Base-by-base conservation (phyloP, 805 yeast genomes). In the Saturnispora serradocipensis region DNA sequence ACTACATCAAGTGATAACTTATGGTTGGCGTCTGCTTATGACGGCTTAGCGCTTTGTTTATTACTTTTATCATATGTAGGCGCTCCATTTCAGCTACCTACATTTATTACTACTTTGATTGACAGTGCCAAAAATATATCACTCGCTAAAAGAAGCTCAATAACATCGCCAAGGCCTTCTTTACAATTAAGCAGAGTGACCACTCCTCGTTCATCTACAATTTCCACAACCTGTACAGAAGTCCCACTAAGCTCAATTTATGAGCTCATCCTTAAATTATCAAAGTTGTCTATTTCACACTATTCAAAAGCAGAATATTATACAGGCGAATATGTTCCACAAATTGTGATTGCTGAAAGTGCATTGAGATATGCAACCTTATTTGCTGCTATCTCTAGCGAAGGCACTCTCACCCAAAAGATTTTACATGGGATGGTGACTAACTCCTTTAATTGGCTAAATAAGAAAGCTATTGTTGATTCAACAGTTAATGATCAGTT, bases 1-100 rank as follows among this genome's bases (percentile, higher is more conserved):
- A 80, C 79, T 54, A 72, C 77, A 11, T 72, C 82, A 2, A 80
- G 80, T 48, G 99, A 93, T 63, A 77, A 78, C 59, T 69, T 93
- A 8, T 93, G 98, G 98, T 72, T 88, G 13, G 98, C 84, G 0
- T 83, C 91, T 28, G 81, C 96, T 0, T 63, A 91, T n/a, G 97
- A 89, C 58, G 88, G 90, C 0, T 69, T 89, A 10, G 85, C 84
- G 0, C 80, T 87, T 1, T 78, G 86, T 53, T 64, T 84, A 40
- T 64, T 84, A 5, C 65, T 89, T 50, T 69, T 87, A 46, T 73
- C 83, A 11, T 81, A 72, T 58, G 64, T 84, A 15, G 80, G 76
- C 27, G 68, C 73, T 2, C 76, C 82, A 0, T 76, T 74, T 53
- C 80, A 73, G 48, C 60, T 78, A 39, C 78, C 78, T 5, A 67